Base-by-base conservation (phyloP, 73 alveolate species). In the Paramecium octaurelia region DNA sequence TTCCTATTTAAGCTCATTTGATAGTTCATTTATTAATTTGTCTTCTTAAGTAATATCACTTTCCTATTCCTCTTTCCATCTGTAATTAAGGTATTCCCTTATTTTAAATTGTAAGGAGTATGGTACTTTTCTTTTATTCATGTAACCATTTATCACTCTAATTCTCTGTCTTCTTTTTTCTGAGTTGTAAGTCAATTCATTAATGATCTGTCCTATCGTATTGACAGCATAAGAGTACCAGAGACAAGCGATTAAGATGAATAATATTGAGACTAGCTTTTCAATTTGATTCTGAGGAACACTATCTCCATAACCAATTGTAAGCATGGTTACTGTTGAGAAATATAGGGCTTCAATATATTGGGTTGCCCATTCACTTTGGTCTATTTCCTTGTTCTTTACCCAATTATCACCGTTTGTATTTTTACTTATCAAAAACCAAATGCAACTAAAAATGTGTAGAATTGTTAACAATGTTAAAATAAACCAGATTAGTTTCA, bases 281-380 rank as follows among this genome's bases (percentile, higher is more conserved):
- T 88, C 94, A 64, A 43, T 8, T 34, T 44, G 12, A 27, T 44
- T 69, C 12, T 44, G n/a, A 16, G 94, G 94, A 1, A 88, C 91
- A 36, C 50, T 88, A 88, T 88, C 94, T 14, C 94, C 94, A 88
- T 88, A 88, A 24, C 94, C 94, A 4, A 88, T 80, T 21, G 94
- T 88, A 21, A 70, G 44, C 90, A 88, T 88, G 5, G 94, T 88
- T 21, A 88, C 94, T 42, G 90, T 69, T 70, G 91, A 40, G 64
- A 70, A 88, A 70, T 88, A 88, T 57, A 68, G 71, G 18, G 94
- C 89, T 42, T 76, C 90, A 1, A 80, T 46, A 48, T 88, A 88
- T 40, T 70, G 14, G 10, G 40, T 88, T 40, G 77, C 27, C 94
- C 94, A 88, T 16, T 68, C 38, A 18, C 59, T 43, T 24, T 70